Percentiles rank a stretch among this genome's conserved stretches.
phyloP scores from a whole-genome alignment of 306 rosid species.

The Gleditsia sinensis region DNA sequence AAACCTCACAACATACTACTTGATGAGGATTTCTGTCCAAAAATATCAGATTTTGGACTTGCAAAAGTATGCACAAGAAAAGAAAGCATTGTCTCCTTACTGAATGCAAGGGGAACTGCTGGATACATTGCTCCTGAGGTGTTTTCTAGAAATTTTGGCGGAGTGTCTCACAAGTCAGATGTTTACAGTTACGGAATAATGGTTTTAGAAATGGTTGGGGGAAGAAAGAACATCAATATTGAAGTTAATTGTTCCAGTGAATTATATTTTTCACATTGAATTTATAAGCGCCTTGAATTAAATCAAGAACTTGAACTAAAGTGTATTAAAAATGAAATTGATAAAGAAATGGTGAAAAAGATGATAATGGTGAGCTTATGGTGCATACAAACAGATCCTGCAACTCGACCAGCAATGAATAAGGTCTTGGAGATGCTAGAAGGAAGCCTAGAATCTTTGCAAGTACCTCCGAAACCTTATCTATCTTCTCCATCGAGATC shows the following conservation, averaged over 20 bases:
- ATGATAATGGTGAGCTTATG: constrained; percentile 30
- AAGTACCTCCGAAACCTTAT: constrained; percentile 38
- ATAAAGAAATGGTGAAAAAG: constrained; percentile 9
- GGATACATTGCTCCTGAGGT: constrained; percentile 34
- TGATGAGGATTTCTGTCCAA: background rate
- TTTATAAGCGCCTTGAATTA: constrained; percentile 25
- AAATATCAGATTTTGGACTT: constrained; percentile 40
- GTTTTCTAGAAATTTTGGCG: constrained; percentile 21
- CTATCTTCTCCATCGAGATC: constrained; percentile 24
- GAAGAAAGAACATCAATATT: constrained; percentile 14
- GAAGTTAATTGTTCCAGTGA: constrained; percentile 28
- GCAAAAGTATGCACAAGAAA: constrained; percentile 23
- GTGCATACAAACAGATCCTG: constrained; percentile 36
- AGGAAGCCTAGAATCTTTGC: constrained; percentile 35
- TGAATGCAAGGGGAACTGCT: constrained; percentile 26
- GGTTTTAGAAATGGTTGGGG: constrained; percentile 35
- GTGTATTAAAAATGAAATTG: background rate
- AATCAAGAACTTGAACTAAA: constrained; percentile 28
- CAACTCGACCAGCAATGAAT: constrained; percentile 28
- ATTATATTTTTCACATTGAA: constrained; percentile 35
- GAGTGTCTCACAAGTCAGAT: constrained; percentile 35
- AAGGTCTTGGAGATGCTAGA: constrained; percentile 39
- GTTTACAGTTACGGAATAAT: constrained; percentile 41
- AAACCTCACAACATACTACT: constrained; percentile 38
- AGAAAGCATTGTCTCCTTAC: constrained; percentile 1